phyloP scores from a whole-genome alignment of 257 asterid genomes.

The Nicotiana obtusifolia region DNA sequence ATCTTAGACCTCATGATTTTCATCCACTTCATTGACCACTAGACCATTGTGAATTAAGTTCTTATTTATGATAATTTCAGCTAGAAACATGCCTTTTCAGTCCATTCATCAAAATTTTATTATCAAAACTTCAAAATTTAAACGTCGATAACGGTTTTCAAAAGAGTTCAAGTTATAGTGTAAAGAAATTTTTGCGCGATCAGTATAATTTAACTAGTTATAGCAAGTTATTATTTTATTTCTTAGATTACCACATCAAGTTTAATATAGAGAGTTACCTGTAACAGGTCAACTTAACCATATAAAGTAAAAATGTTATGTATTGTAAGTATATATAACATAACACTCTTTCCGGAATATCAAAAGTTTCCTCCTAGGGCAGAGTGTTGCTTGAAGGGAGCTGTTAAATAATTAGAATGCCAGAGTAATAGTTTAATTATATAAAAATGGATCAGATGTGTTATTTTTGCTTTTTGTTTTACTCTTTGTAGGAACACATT shows the following conservation, averaged over 20 bases:
- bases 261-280: not conserved
- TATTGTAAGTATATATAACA: too few species aligned
- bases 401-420: not conserved
- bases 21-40: too few species aligned
- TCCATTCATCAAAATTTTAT: too few species aligned
- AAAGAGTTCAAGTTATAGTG: not conserved
- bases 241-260: not conserved
- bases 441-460: not conserved
- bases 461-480: not conserved
- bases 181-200: not conserved
- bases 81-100: not conserved
- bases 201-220: not conserved
- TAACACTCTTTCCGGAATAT: too few species aligned
- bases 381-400: too few species aligned
- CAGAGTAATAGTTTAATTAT: not conserved
- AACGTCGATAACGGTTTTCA: not conserved
- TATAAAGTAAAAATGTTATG: too few species aligned
- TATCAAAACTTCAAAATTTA: too few species aligned
- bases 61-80: not conserved
- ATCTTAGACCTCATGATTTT: too few species aligned
- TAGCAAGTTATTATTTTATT: not conserved
- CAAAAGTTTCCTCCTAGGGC: too few species aligned
- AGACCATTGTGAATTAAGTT: not conserved
- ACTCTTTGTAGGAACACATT: not conserved
- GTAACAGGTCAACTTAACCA: too few species aligned